Conservation (phyloP, 179 eudicot species). For the Beta corolliflora region DNA sequence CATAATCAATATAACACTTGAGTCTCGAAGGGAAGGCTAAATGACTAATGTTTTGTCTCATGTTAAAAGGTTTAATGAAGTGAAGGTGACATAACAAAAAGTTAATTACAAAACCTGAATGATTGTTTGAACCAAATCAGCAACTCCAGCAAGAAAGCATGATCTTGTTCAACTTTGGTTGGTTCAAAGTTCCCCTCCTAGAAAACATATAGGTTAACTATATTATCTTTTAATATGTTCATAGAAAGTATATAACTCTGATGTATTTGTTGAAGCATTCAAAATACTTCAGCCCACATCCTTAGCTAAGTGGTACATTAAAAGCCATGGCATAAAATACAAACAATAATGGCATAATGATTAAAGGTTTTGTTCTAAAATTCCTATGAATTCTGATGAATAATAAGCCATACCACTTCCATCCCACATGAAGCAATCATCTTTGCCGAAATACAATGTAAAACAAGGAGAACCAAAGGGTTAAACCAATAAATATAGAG, state of each 20-base stretch:
- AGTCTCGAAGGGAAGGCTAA: background rate
- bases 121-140: slow-evolving; percentile 93
- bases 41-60: background rate
- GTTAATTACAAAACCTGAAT: slow-evolving; percentile 60
- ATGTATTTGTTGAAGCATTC: slow-evolving; percentile 9
- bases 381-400: background rate
- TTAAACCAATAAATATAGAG: background rate
- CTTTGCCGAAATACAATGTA: background rate
- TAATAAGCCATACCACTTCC: background rate
- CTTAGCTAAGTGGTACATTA: background rate
- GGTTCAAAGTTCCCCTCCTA: slow-evolving; percentile 91
- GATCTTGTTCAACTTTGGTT: slow-evolving; percentile 64
- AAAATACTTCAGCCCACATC: background rate
- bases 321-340: background rate
- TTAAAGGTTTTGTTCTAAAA: background rate
- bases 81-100: background rate
- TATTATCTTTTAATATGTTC: background rate
- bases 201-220: slow-evolving; percentile 26
- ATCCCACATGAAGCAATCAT: background rate
- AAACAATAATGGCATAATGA: slow-evolving; percentile 1
- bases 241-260: background rate
- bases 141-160: slow-evolving; percentile 83
- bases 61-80: background rate
- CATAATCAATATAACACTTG: background rate
- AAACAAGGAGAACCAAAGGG: background rate